Evolutionary conservation across 140 eudicot species (phyloP).

Genomic region (Erigeron philadelphicus): DNA sequence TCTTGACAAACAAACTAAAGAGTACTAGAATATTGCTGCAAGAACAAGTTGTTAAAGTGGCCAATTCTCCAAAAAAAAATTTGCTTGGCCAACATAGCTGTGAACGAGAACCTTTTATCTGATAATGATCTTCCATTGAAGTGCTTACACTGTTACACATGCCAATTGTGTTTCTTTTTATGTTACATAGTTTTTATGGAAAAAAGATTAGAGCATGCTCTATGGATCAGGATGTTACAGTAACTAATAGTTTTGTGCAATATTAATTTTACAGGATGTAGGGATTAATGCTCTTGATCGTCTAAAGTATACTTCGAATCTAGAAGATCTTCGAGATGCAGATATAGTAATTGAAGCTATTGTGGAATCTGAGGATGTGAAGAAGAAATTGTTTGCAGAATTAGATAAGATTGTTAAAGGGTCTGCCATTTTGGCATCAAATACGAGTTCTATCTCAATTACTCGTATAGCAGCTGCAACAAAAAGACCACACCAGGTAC

Average conservation of each 20-base stretch:
- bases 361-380: constrained; percentile 79
- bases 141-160: neutral
- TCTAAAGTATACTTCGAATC: constrained; percentile 45
- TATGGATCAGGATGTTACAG: neutral
- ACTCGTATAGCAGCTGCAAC: constrained; percentile 82
- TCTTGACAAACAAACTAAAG: too few relatives aligned
- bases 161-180: neutral
- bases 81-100: too few relatives aligned
- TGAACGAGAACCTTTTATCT: too few relatives aligned
- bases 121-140: too few relatives aligned
- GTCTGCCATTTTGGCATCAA: constrained; percentile 88
- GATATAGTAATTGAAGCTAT: constrained; percentile 90
- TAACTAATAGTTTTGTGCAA: neutral
- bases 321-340: constrained; percentile 66
- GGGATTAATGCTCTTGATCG: constrained; percentile 49
- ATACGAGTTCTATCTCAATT: constrained; percentile 86
- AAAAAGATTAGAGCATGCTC: neutral
- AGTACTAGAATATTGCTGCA: too few relatives aligned
- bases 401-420: constrained; percentile 51
- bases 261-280: constrained; percentile 38
- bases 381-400: constrained; percentile 58
- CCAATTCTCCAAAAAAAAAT: too few relatives aligned
- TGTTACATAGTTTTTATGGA: neutral
- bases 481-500: constrained; percentile 67
- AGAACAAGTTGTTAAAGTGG: too few relatives aligned